Percentiles rank a stretch among this genome's conserved stretches.
These are phyloP conservation scores for Colletotrichum gigasporum DNA, from an alignment of 2,329 filamentous ascomycete species.

Conservation along the genomic window DNA sequence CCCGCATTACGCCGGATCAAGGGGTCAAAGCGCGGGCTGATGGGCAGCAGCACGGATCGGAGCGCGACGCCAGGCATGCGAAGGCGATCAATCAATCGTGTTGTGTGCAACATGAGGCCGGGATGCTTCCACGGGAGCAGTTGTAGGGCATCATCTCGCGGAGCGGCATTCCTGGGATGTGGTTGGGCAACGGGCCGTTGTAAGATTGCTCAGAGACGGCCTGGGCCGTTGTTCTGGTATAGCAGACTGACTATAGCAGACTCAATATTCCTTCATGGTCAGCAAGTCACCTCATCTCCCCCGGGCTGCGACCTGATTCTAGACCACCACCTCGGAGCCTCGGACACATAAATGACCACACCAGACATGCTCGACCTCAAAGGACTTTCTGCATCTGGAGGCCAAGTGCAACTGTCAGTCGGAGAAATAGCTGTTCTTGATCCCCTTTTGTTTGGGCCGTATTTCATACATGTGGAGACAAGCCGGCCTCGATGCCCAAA, in stretches of 20 bases:
- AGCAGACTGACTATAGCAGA: no score
- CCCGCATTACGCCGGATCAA: conserved; percentile 4
- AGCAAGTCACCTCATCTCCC: not conserved
- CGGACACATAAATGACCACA: not conserved
- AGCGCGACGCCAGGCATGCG: not conserved
- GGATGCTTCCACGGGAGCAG: not conserved
- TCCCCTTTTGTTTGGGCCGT: not conserved
- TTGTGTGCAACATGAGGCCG: not conserved
- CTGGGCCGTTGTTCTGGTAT: not conserved
- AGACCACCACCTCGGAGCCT: not conserved
- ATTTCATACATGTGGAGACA: conserved; percentile 7
- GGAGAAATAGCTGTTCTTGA: conserved; percentile 11
- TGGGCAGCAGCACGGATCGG: conserved; percentile 3
- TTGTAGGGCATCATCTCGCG: not conserved
- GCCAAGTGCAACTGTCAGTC: not conserved
- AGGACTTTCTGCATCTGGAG: not conserved
- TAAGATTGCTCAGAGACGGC: no score
- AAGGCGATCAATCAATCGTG: conserved; percentile 2
- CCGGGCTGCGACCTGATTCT: not conserved
- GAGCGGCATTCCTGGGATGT: not conserved
- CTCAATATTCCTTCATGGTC: not conserved
- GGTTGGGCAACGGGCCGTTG: not conserved
- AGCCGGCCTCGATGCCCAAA: not conserved
- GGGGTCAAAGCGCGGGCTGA: conserved; percentile 14
- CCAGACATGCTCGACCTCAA: not conserved